Conservation (phyloP, 1,139 yeast genomes). For the Wickerhamiella infanticola region DNA sequence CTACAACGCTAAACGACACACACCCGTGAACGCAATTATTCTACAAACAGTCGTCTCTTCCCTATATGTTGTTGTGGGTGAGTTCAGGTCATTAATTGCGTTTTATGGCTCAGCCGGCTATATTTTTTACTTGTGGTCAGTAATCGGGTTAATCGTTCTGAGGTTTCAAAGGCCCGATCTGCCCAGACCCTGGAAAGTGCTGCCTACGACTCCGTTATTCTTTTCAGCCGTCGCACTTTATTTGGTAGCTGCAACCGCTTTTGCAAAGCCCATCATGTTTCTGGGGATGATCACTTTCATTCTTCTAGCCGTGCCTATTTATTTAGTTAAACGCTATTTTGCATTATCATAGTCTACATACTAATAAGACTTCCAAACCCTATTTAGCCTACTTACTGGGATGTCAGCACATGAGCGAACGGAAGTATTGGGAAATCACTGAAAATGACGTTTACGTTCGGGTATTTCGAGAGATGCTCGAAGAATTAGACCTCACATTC, state of each 20-base stretch:
- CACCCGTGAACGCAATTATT: slow-evolving; percentile 26
- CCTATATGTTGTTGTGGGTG: slow-evolving; percentile 24
- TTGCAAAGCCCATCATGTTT: slow-evolving; percentile 23
- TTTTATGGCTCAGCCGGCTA: slow-evolving; percentile 30
- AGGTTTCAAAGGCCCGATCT: slow-evolving; percentile 24
- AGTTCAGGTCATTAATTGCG: slow-evolving; percentile 24
- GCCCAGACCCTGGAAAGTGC: slow-evolving; percentile 26
- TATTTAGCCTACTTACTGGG: background rate
- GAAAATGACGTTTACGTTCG: slow-evolving; percentile 14
- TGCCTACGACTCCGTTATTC: slow-evolving; percentile 25
- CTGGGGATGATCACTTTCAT: slow-evolving; percentile 1
- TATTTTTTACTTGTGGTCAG: slow-evolving; percentile 27
- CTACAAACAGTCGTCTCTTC: slow-evolving; percentile 22
- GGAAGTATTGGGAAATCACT: slow-evolving; percentile 12
- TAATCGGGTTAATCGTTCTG: slow-evolving; percentile 26
- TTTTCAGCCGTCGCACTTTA: slow-evolving; percentile 27
- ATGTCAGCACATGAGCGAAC: background rate
- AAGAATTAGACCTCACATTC: slow-evolving; percentile 11
- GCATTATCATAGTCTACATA: background rate
- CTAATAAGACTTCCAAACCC: background rate
- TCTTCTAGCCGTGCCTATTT: background rate
- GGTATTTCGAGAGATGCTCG: slow-evolving; percentile 12
- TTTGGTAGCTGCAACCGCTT: slow-evolving; percentile 23
- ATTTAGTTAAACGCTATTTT: background rate
- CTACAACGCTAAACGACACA: slow-evolving; percentile 17